These are phyloP conservation scores for Pythium sp. DNA, from an alignment of 352 stramenopile species.

Conservation along the genomic window DNA sequence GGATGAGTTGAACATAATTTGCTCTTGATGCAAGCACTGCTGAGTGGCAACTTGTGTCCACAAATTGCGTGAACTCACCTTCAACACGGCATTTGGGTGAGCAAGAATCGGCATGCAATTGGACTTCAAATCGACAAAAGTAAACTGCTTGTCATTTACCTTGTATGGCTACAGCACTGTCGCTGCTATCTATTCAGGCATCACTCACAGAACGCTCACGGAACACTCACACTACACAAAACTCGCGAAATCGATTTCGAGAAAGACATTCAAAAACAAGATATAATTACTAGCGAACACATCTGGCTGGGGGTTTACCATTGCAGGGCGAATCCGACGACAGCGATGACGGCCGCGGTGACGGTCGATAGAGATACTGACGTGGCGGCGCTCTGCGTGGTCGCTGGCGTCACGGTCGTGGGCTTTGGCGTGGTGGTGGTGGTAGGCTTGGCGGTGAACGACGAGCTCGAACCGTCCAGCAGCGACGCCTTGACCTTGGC, in stretches of 20 bases:
- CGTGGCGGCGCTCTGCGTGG: constrained; percentile 10
- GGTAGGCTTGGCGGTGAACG: constrained; percentile 1
- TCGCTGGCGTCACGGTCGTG: constrained; percentile 4
- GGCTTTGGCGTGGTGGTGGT: constrained; percentile 3
- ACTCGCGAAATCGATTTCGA: constrained; percentile 3
- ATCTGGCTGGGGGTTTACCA: constrained; percentile 2
- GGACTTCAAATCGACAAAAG: not conserved
- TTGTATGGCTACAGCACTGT: not conserved
- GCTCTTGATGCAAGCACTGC: no score
- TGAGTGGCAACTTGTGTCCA: no score
- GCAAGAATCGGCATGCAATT: not conserved
- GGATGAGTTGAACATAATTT: no score
- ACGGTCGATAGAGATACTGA: constrained; percentile 6
- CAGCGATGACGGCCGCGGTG: not conserved
- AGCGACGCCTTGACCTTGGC: constrained; percentile 11
- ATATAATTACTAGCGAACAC: not conserved
- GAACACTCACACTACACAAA: not conserved
- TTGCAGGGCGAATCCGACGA: constrained; percentile 12
- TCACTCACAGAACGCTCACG: not conserved
- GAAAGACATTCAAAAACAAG: not conserved
- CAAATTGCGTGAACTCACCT: not conserved
- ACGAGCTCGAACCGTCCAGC: constrained; percentile 8
- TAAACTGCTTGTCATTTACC: not conserved
- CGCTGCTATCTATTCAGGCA: not conserved
- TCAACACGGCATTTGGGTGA: not conserved